A percentile compares a stretch with the other conserved stretches of the same genome.
Evolutionary conservation across 805 yeast species (phyloP).

Genomic region (Cyberlindnera veronae): DNA sequence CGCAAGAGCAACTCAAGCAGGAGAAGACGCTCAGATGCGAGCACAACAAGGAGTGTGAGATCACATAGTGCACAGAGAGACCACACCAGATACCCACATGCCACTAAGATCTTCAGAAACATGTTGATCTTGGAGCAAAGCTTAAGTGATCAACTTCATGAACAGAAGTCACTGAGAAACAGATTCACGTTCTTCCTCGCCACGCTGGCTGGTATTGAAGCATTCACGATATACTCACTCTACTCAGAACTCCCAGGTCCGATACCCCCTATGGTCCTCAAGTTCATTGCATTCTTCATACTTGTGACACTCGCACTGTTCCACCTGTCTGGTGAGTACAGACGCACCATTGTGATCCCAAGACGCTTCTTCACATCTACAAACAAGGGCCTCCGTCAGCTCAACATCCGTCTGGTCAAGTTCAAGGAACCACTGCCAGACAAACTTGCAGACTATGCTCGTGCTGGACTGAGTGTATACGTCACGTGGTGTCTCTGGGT

Average conservation of each 20-base stretch:
- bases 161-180: slow-evolving; percentile 59
- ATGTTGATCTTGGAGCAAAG: slow-evolving; percentile 82
- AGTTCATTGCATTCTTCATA: slow-evolving; percentile 58
- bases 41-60: slow-evolving; percentile 19
- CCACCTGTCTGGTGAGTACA: slow-evolving; percentile 86
- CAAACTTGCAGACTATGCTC: slow-evolving; percentile 31
- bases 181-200: slow-evolving; percentile 39
- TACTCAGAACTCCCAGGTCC: slow-evolving; percentile 36
- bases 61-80: slow-evolving; percentile 25
- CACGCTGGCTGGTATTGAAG: slow-evolving; percentile 38
- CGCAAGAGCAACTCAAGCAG: slow-evolving; percentile 9
- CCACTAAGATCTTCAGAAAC: slow-evolving; percentile 77
- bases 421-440: slow-evolving; percentile 42
- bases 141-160: slow-evolving; percentile 74
- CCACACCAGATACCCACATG: slow-evolving; percentile 36
- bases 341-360: slow-evolving; percentile 78
- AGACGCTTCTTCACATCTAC: slow-evolving; percentile 76
- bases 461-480: slow-evolving; percentile 28
- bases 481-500: slow-evolving; percentile 15
- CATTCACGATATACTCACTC: slow-evolving; percentile 38
- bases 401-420: slow-evolving; percentile 74
- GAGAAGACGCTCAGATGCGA: slow-evolving; percentile 26
- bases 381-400: slow-evolving; percentile 82
- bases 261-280: slow-evolving; percentile 34
- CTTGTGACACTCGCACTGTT: slow-evolving; percentile 70